phyloP scores from a whole-genome alignment of 441 rosid genomes.

The Francoa sonchifolia region DNA sequence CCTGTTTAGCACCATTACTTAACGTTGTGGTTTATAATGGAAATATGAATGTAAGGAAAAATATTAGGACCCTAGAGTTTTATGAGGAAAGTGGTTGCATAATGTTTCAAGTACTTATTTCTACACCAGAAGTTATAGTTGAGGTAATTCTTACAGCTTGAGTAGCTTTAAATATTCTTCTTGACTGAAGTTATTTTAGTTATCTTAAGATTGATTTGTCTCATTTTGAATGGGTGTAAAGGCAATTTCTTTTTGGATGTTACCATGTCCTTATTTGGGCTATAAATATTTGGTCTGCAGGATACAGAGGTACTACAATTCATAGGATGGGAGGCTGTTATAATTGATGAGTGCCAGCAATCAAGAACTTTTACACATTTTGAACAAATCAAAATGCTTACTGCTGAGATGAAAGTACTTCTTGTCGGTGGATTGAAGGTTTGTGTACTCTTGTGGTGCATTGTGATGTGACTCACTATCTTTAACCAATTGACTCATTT shows the following conservation, averaged over 20 bases:
- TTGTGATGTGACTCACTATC: too few species aligned
- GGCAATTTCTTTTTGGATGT: neutral
- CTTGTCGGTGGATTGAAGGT: slow-evolving; percentile 46
- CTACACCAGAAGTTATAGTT: slow-evolving; percentile 32
- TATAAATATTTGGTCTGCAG: slow-evolving; percentile 39
- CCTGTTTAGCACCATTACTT: slow-evolving; percentile 23
- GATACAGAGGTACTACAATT: slow-evolving; percentile 24
- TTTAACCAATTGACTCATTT: slow-evolving; percentile 1
- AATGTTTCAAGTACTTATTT: slow-evolving; percentile 41
- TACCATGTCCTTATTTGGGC: too few species aligned
- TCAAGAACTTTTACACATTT: slow-evolving; percentile 15
- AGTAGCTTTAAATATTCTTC: too few species aligned
- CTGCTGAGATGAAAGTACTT: slow-evolving; percentile 32
- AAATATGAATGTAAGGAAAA: slow-evolving; percentile 23
- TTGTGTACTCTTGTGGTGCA: slow-evolving; percentile 11
- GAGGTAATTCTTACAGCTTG: slow-evolving; percentile 47
- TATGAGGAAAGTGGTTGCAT: slow-evolving; percentile 24
- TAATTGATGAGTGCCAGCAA: slow-evolving; percentile 42
- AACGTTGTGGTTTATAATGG: slow-evolving; percentile 39
- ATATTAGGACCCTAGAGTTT: slow-evolving; percentile 32
- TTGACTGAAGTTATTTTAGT: too few species aligned
- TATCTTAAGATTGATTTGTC: neutral
- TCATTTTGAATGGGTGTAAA: neutral
- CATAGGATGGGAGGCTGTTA: slow-evolving; percentile 37
- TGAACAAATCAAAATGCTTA: slow-evolving; percentile 29